A percentile compares a stretch with the other conserved stretches of the same genome.
phyloP scores from a whole-genome alignment of 441 rosid species.

The Gossypium davidsonii region DNA sequence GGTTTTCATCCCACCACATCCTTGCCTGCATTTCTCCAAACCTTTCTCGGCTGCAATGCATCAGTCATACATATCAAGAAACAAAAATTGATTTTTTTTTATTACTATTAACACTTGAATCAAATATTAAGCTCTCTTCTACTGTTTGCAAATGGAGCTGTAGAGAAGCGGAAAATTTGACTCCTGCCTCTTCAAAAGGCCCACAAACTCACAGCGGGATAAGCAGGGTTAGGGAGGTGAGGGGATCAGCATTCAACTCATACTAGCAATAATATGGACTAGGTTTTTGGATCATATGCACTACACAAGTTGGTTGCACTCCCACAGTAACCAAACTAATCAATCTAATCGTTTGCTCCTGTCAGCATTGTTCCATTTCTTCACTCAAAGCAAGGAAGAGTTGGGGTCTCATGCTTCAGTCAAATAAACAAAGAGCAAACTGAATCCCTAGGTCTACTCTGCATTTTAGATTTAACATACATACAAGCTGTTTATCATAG shows the following conservation, averaged over 20 bases:
- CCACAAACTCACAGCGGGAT: too few species aligned
- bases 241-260: too few species aligned
- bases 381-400: not conserved
- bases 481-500: not conserved
- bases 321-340: not conserved
- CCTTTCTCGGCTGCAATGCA: conserved; percentile 68
- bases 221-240: too few species aligned
- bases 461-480: not conserved
- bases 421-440: not conserved
- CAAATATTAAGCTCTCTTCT: not conserved
- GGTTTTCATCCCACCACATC: conserved; percentile 93
- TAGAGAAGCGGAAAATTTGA: not conserved
- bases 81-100: not conserved
- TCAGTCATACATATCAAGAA: not conserved
- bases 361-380: not conserved
- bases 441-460: not conserved
- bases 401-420: not conserved
- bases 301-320: not conserved
- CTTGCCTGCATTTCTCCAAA: conserved; percentile 81
- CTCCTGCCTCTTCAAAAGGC: too few species aligned
- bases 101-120: not conserved
- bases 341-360: not conserved
- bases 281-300: not conserved
- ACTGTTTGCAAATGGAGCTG: not conserved
- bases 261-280: too few species aligned